Conservation (phyloP, 306 rosid species). For the Prinsepia uniflora region DNA sequence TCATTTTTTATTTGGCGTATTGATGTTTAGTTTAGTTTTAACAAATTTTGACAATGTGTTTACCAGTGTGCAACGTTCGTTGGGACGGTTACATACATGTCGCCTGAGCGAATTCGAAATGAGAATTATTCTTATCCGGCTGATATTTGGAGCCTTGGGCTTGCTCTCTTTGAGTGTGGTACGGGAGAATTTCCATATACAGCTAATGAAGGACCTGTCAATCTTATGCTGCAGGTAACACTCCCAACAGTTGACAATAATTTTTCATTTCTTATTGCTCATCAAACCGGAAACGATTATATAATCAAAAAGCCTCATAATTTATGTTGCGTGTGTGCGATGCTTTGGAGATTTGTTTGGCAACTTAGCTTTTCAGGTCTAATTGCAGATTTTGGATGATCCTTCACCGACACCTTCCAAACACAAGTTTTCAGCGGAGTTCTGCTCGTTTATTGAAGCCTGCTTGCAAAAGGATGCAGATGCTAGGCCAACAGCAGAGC, state of each 20-base stretch:
- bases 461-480: constrained; percentile 92
- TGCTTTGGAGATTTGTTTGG: constrained; percentile 1
- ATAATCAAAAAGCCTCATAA: constrained; percentile 5
- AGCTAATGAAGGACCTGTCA: constrained; percentile 88
- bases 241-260: not conserved
- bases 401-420: constrained; percentile 90
- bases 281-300: not conserved
- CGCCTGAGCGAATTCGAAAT: constrained; percentile 95
- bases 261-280: not conserved
- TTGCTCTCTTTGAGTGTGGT: constrained; percentile 92
- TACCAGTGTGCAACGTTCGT: constrained; percentile 92
- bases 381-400: constrained; percentile 81
- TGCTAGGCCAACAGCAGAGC: constrained; percentile 86
- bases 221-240: constrained; percentile 93
- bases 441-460: constrained; percentile 82
- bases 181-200: constrained; percentile 97
- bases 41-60: constrained; percentile 13
- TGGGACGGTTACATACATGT: constrained; percentile 96
- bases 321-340: not conserved
- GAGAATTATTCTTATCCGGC: constrained; percentile 96
- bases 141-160: constrained; percentile 98
- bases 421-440: constrained; percentile 78
- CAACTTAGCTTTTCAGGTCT: constrained; percentile 21
- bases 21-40: not conserved
- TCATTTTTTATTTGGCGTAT: not conserved